Evolutionary conservation across 441 rosid genomes (phyloP), one percentile per base, ranked within the genome.

Genomic region (Melastoma candidum): DNA sequence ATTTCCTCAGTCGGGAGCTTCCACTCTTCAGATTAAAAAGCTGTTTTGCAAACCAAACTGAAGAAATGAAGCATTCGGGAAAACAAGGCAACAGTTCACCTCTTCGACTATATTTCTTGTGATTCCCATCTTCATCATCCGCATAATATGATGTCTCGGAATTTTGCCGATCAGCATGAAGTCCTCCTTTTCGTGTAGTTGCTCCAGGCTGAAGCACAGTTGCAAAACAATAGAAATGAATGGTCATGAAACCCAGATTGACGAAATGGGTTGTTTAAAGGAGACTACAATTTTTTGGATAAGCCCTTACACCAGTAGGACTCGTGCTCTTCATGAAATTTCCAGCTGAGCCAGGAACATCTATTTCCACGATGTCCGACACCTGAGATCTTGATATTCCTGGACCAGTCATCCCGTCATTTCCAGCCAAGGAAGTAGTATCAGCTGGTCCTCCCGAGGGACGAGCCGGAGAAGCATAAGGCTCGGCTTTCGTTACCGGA

Each of bases 51-150:
- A 36, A 36, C 41, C 41, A 36, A 36, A 36, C 41, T 2, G 6
- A 57, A 41, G 48, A 14, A 49, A 17, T 46, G 27, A 17, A 12
- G 45, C 46, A 11, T 27, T 29, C 27, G 45, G 44, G 2, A 3
- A 22, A 13, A 43, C 45, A 43, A 61, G 36, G 47, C 49, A 57
- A 59, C 49, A 44, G 68, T 79, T 51, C 48, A 89, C 98, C 98
- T 62, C 99, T 89, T 67, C 89, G 76, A 68, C 67, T 73, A 68
- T 93, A 93, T 79, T 89, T 89, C 57, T 83, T 89, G 44, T 48
- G 81, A 60, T 81, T 81, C 45, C 79, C 95, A 51, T 93, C 97
- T 79, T 93, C 99, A 71, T 86, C 99, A 56, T 93, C 99, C 1
- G 95, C 93, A 77, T 75, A 86, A 76, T 84, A 83, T 64, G 81